Base-by-base conservation (phyloP, 2,329 filamentous ascomycete genomes). In the Aspergillus costaricaensis region DNA sequence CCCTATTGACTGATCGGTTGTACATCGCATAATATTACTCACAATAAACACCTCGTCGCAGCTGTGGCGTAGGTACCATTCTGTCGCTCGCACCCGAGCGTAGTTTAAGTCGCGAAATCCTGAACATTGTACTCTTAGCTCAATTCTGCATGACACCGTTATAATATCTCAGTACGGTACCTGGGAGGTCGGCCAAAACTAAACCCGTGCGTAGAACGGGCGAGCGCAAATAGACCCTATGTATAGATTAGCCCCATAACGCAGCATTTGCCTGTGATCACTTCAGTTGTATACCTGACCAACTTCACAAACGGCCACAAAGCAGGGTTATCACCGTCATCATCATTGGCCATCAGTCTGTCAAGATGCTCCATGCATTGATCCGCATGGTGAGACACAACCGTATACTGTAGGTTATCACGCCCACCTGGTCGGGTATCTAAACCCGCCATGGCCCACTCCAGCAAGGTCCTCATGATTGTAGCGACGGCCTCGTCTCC, bases 21-120 rank as follows among this genome's bases (percentile, higher is more conserved):
- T 56, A 23, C 63, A 67, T 9, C 68, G 65, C 7, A 43, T n/a
- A 4, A 70, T 70, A 9, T 25, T 59, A 2, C 55, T 60, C 10
- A 69, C 67, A 8, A 68, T 50, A 15, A 67, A 66, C 14, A 69
- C 65, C n/a, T 67, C 67, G 27, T 69, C 53, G 25, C 68, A 70
- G n/a, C 50, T 52, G 19, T 61, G 51, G 5, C 53, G 57, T 5
- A 70, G 63, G 43, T 70, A 70, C n/a, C 41, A 60, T 27, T 68
- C 63, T 4, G 66, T 68, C 2, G 65, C 66, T 19, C 60, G 53
- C 2, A 65, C 62, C 25, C 68, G 53, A 1, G 64, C 65, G 30
- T 57, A 66, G 41, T 70, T 70, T 23, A 67, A 36, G 25, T 70
- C 68, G 14, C 63, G 62, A 5, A 69, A 62, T 1, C 68, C 68